A percentile compares a stretch with the other conserved stretches of the same genome.
Conservation (phyloP, 208 protist species). For the Crithidia brevicula region DNA sequence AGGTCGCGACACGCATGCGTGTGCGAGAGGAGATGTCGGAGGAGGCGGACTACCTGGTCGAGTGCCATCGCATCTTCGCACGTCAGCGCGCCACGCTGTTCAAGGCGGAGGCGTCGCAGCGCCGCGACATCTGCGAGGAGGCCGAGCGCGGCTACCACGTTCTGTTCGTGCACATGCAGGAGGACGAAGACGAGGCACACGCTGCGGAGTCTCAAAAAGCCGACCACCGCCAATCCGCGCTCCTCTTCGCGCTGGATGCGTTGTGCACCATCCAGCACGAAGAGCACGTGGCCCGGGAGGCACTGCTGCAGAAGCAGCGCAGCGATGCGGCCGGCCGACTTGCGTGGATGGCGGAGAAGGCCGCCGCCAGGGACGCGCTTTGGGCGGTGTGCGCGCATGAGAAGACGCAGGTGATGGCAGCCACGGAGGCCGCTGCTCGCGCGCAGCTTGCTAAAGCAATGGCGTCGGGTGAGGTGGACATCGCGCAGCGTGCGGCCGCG, state of each 20-base stretch:
- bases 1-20: slow-evolving; percentile 30
- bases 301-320: slow-evolving; percentile 30
- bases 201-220: slow-evolving; percentile 5
- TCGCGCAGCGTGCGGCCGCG: slow-evolving; percentile 36
- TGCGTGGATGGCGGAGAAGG: slow-evolving; percentile 49
- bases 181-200: slow-evolving; percentile 18
- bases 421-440: slow-evolving; percentile 44
- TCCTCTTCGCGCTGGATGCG: slow-evolving; percentile 35
- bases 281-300: slow-evolving; percentile 36
- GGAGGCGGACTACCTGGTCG: slow-evolving; percentile 29
- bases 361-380: slow-evolving; percentile 17
- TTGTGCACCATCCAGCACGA: slow-evolving; percentile 44
- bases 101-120: slow-evolving; percentile 10
- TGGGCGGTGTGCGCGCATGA: slow-evolving; percentile 23
- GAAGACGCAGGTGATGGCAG: not conserved
- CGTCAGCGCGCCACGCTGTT: slow-evolving; percentile 17
- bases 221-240: slow-evolving; percentile 11
- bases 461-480: slow-evolving; percentile 28
- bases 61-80: slow-evolving; percentile 27
- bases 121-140: slow-evolving; percentile 24
- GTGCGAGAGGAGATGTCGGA: slow-evolving; percentile 30
- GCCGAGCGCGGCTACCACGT: slow-evolving; percentile 37
- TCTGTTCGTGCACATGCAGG: slow-evolving; percentile 42
- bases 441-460: slow-evolving; percentile 14
- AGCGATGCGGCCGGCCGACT: slow-evolving; percentile 38